A percentile compares a stretch with the other conserved stretches of the same genome.
phyloP scores from a whole-genome alignment of 2,329 filamentous ascomycete species.

The Coniosporium tulheliwenetii region DNA sequence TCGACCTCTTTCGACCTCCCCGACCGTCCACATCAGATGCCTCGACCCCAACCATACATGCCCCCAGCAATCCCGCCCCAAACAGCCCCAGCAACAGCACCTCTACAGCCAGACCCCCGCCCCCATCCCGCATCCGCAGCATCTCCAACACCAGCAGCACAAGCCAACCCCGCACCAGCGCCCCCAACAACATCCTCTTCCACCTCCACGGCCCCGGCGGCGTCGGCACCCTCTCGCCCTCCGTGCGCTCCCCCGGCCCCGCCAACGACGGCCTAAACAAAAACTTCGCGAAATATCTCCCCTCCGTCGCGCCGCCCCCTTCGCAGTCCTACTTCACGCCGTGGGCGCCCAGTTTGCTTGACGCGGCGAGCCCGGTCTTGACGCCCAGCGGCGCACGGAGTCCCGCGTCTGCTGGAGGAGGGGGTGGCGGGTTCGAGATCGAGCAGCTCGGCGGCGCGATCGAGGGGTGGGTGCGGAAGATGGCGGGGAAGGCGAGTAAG shows the following conservation, averaged over 20 bases:
- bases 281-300: slow-evolving; percentile 70
- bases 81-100: slow-evolving; percentile 9
- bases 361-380: slow-evolving; percentile 6
- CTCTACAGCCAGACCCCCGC: slow-evolving; percentile 14
- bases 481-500: slow-evolving; percentile 46
- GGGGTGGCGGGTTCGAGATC: slow-evolving; percentile 31
- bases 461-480: slow-evolving; percentile 78
- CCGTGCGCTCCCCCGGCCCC: slow-evolving; percentile 61
- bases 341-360: slow-evolving; percentile 41
- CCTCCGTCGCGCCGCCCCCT: slow-evolving; percentile 47
- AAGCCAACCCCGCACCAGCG: slow-evolving; percentile 12
- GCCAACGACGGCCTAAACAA: slow-evolving; percentile 72
- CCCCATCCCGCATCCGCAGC: slow-evolving; percentile 21
- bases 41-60: slow-evolving; percentile 14
- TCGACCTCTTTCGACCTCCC: slow-evolving; percentile 47
- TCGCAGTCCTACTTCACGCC: slow-evolving; percentile 44
- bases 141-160: slow-evolving; percentile 19
- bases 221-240: slow-evolving; percentile 64
- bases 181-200: slow-evolving; percentile 18
- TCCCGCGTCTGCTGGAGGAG: slow-evolving; percentile 1
- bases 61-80: slow-evolving; percentile 11
- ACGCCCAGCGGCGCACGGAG: slow-evolving; percentile 11
- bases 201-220: slow-evolving; percentile 68
- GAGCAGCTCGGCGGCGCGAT: slow-evolving; percentile 78
- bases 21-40: slow-evolving; percentile 24